Evolutionary conservation across 352 stramenopile species (phyloP).

Genomic region (Saprolegnia diclina): DNA sequence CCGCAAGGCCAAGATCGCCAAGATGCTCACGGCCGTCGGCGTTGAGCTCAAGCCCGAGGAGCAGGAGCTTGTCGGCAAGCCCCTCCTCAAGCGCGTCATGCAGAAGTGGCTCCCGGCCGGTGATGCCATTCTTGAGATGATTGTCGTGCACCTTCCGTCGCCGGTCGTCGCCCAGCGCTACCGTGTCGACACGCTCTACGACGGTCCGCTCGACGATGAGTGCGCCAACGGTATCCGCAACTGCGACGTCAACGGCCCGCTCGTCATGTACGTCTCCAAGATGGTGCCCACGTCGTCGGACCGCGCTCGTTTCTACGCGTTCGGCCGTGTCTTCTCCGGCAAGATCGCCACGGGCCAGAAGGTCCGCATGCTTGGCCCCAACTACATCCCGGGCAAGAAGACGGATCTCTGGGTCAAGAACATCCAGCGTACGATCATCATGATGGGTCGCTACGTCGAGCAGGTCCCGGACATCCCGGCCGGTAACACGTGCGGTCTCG

Average conservation of each 20-base stretch:
- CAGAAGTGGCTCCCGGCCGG: constrained; percentile 99
- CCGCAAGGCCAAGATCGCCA: constrained; percentile 98
- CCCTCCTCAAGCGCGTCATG: constrained; percentile 97
- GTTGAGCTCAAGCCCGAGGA: constrained; percentile 98
- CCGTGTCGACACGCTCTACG: constrained; percentile 98
- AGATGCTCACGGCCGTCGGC: constrained; percentile 95
- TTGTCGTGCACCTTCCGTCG: constrained; percentile 98
- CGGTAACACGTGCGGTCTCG: constrained; percentile 99
- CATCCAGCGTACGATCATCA: constrained; percentile 99
- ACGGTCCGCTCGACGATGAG: constrained; percentile 97
- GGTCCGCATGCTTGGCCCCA: constrained; percentile 98
- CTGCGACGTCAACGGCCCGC: constrained; percentile 95
- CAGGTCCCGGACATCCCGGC: constrained; percentile 97
- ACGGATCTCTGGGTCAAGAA: constrained; percentile 99
- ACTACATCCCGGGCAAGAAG: constrained; percentile 99
- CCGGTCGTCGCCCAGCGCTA: constrained; percentile 95
- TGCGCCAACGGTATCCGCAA: constrained; percentile 96
- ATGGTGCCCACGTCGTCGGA: constrained; percentile 99
- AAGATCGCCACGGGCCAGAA: constrained; percentile 99
- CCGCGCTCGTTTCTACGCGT: constrained; percentile 98
- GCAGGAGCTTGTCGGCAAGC: constrained; percentile 94
- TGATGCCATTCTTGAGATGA: constrained; percentile 99
- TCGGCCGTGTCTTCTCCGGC: constrained; percentile 99
- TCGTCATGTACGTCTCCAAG: constrained; percentile 99
- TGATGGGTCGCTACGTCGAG: constrained; percentile 99